These are phyloP conservation scores for Phytophthora vignae DNA, from an alignment of 352 stramenopile species.

Conservation along the genomic window DNA sequence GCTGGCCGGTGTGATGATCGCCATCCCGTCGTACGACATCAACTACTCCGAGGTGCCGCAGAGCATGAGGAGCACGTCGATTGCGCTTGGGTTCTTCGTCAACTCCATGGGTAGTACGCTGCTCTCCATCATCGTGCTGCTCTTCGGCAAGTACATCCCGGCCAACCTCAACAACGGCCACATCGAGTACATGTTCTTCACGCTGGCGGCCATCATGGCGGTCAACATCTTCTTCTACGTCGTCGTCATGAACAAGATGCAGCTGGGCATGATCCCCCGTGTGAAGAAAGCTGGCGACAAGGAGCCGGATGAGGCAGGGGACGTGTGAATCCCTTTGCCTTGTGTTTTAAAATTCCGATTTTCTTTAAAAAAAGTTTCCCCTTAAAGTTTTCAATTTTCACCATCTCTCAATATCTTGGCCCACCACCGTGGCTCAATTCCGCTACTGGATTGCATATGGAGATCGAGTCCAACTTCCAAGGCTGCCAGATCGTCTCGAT, in stretches of 20 bases:
- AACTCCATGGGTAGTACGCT: constrained; percentile 7
- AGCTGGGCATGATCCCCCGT: constrained; percentile 2
- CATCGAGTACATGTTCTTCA: constrained; percentile 13
- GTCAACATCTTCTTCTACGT: constrained; percentile 11
- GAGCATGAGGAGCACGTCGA: constrained; percentile 4
- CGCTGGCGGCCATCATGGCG: constrained; percentile 3
- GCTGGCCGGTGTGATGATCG: constrained; percentile 5
- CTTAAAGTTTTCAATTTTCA: no score
- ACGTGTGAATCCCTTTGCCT: no score
- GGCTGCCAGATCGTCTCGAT: neutral
- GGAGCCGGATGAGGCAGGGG: neutral
- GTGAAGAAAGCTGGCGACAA: constrained; percentile 2
- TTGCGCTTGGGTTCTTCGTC: constrained; percentile 1
- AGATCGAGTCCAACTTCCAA: neutral
- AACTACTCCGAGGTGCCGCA: constrained; percentile 10
- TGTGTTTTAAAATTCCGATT: no score
- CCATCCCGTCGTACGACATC: constrained; percentile 8
- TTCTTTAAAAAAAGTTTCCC: no score
- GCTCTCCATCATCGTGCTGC: constrained; percentile 4
- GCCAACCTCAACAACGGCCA: constrained; percentile 5
- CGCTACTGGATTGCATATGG: neutral
- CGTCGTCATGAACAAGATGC: constrained; percentile 6
- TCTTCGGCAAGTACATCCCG: constrained; percentile 8
- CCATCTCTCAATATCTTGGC: neutral
- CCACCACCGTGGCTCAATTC: neutral